These are phyloP conservation scores for Astrothelium macrocarpum DNA, from an alignment of 495 filamentous ascomycete genomes.

Conservation along the genomic window DNA sequence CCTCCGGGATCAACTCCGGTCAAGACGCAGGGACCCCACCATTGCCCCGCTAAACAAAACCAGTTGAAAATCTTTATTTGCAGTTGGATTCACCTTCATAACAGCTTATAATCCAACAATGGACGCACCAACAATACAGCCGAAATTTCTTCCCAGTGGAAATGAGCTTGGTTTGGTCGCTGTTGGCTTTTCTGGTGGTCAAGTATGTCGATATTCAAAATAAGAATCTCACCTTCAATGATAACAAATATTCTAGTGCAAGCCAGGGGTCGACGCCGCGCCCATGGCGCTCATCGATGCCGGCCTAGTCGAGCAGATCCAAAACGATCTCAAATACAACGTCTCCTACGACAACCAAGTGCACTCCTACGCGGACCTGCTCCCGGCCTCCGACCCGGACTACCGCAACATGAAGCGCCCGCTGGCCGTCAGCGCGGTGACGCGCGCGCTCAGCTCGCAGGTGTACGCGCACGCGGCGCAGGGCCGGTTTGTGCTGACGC, in stretches of 20 bases:
- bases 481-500: slow-evolving; percentile 81
- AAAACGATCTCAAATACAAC: slow-evolving; percentile 75
- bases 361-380: slow-evolving; percentile 69
- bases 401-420: slow-evolving; percentile 91
- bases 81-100: neutral
- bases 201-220: slow-evolving; percentile 46
- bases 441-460: slow-evolving; percentile 64
- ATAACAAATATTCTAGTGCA: slow-evolving; percentile 48
- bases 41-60: neutral
- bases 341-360: slow-evolving; percentile 77
- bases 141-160: slow-evolving; percentile 70
- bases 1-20: neutral
- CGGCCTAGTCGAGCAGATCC: slow-evolving; percentile 76
- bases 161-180: slow-evolving; percentile 84
- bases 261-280: slow-evolving; percentile 85
- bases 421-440: slow-evolving; percentile 80
- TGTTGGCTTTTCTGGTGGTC: slow-evolving; percentile 94
- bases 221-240: neutral
- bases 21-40: neutral
- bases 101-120: slow-evolving; percentile 6
- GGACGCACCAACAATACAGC: slow-evolving; percentile 59
- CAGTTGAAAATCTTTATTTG: neutral
- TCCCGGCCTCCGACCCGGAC: slow-evolving; percentile 64
- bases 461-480: slow-evolving; percentile 78
- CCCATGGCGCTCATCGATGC: slow-evolving; percentile 84